Base-by-base conservation (phyloP, 2,329 filamentous ascomycete species). In the Ophiosphaerella korrae region DNA sequence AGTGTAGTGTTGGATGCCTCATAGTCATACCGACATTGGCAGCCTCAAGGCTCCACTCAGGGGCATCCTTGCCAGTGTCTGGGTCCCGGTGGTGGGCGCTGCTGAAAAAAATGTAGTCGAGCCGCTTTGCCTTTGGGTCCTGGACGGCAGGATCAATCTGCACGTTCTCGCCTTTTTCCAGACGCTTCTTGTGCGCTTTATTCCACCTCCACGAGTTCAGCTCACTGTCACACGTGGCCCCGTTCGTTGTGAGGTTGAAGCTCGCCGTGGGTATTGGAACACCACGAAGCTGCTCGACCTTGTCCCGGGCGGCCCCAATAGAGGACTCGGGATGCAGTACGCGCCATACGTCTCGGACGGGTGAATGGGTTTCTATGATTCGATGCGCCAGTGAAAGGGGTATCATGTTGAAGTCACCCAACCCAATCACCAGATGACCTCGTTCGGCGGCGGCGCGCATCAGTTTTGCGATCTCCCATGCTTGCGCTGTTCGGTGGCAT, bases 331-430 rank as follows among this genome's bases (percentile, higher is more conserved):
- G 93, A 71, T 96, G 88, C 16, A 95, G 74, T 26, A 89, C 82
- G 47, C 89, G 84, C 94, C 94, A 99, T 18, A 86, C 85, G 70
- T 99, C 94, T 38, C 82, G 83, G 24, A 96, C 87, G 12, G 88
- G 87, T 8, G 88, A 85, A 67, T 92, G 87, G 3, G 86, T 84
- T 50, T 88, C 89, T 61, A 99, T 87, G 58, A 97, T 81, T 46
- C 86, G 84, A 76, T 97, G 90, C 29, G 89, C 88, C 55, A 96
- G 84, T 23, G 90, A 95, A 35, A 88, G 75, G 0, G 94, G 94
- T n/a, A 91, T 79, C 88, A 96, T 96, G 76, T 97, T 97, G 78
- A 97, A 97, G 77, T 97, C 94, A 23, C 94, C 94, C 46, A 96
- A 78, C 5, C 87, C 92, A 37, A 97, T 78, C 44, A 92, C 92